Percentiles rank a stretch among this genome's conserved stretches.
Conservation (phyloP, 1,284 basidiomycete species). For the Sporisorium reilianum region DNA sequence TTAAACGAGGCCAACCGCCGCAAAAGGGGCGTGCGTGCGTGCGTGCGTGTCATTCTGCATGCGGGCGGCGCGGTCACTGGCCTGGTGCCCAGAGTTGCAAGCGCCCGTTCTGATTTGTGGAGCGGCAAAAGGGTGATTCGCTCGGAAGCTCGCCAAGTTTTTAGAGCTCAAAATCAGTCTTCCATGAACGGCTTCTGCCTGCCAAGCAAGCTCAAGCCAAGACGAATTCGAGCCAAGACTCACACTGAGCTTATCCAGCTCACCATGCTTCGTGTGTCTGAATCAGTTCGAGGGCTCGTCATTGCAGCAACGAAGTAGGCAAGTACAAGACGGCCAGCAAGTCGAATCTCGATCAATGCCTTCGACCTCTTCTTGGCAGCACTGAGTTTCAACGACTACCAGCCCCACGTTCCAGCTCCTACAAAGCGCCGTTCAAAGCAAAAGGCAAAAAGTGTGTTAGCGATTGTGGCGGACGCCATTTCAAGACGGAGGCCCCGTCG, state of each 20-base stretch:
- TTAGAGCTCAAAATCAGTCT: background rate
- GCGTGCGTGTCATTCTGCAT: background rate
- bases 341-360: too few species aligned
- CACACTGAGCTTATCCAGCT: background rate
- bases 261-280: background rate
- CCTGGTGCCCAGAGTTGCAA: background rate
- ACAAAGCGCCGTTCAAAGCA: background rate
- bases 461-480: too few species aligned
- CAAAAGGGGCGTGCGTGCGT: conserved; percentile 13
- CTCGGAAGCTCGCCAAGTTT: background rate
- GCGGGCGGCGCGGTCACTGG: background rate
- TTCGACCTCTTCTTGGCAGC: conserved; percentile 2
- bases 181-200: background rate
- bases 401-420: conserved; percentile 56
- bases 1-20: background rate
- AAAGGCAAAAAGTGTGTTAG: background rate
- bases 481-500: conserved; percentile 36
- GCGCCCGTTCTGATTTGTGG: conserved; percentile 5
- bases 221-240: background rate
- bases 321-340: too few species aligned
- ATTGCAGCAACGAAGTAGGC: too few species aligned
- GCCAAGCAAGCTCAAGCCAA: background rate
- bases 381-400: conserved; percentile 13
- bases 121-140: background rate
- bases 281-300: background rate